Evolutionary conservation across 129 eudicot species (phyloP), one percentile per base, ranked within the genome.

Genomic region (Calendula officinalis): DNA sequence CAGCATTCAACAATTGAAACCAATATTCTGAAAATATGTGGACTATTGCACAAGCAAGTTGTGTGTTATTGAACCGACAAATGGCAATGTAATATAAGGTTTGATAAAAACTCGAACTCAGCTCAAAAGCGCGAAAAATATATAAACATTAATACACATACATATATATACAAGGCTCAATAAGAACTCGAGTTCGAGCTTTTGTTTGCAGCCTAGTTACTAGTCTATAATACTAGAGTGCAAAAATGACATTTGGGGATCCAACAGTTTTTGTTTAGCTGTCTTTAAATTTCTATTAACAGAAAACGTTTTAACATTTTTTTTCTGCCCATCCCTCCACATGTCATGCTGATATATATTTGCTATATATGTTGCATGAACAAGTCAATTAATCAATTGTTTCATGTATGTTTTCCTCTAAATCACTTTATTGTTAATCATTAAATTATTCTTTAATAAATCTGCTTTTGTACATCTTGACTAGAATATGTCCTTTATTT

Each of bases 301-400:
- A 49, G 48, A 4, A 42, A 63, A 2, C 16, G 1, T 32, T 17
- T 39, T 1, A 34, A 8, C n/a, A 32, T 35, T 1, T 64, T 37
- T 49, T 40, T 60, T 43, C 33, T 62, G 34, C 54, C 40, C 22
- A 52, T 62, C 47, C 56, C 56, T 72, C 70, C 64, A 72, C 48
- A 62, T 72, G 70, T 62, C 70, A 72, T 62, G 35, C n/a, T 1
- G 40, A 51, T 51, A 9, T 8, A 36, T 51, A 5, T 61, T 7
- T 64, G 10, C 33, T 15, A 67, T 30, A 65, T 47, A 14, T 49
- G 61, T 48, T 70, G 56, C 69, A 62, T 62, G 69, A 71, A 71
- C 9, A 61, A 35, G 55, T 71, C 76, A 71, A 60, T 43, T 60
- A 8, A 38, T 48, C 33, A 58, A 22, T 13, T 59, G 60, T 46